These are phyloP conservation scores for Ophiocordyceps robertsii DNA, from an alignment of 2,329 filamentous ascomycete species.

Conservation along the genomic window DNA sequence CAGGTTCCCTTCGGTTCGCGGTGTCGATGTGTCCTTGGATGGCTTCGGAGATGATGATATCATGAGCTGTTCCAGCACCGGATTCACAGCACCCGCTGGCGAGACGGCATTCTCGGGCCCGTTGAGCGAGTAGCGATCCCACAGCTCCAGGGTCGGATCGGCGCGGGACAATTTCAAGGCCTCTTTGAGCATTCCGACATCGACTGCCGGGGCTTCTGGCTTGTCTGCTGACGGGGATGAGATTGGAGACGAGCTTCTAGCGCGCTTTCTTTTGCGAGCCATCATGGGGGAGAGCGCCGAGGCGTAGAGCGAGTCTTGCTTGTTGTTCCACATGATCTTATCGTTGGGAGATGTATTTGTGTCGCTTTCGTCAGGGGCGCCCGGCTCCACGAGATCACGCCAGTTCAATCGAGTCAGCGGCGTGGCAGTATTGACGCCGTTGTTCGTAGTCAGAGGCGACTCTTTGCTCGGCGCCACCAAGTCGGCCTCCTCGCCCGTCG, in stretches of 20 bases:
- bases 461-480: not conserved
- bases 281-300: conserved; percentile 33
- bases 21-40: conserved; percentile 24
- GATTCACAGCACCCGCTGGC: conserved; percentile 34
- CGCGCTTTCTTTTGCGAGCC: conserved; percentile 47
- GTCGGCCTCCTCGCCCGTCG: conserved; percentile 4
- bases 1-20: conserved; percentile 30
- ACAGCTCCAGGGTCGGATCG: conserved; percentile 62
- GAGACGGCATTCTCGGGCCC: conserved; percentile 26
- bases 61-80: conserved; percentile 50
- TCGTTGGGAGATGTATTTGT: conserved; percentile 44
- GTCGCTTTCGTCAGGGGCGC: conserved; percentile 27
- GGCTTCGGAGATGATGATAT: conserved; percentile 58
- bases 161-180: conserved; percentile 53
- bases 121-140: conserved; percentile 56
- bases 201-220: conserved; percentile 31
- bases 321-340: conserved; percentile 46
- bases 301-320: conserved; percentile 24
- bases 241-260: conserved; percentile 59
- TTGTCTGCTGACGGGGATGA: conserved; percentile 48
- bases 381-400: conserved; percentile 41
- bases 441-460: conserved; percentile 7
- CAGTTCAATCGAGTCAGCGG: conserved; percentile 40
- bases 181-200: conserved; percentile 43
- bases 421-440: conserved; percentile 18